Evolutionary conservation across 371 early-diverging fungal species (phyloP).

Genomic region (Syncephalastrum sp.): DNA sequence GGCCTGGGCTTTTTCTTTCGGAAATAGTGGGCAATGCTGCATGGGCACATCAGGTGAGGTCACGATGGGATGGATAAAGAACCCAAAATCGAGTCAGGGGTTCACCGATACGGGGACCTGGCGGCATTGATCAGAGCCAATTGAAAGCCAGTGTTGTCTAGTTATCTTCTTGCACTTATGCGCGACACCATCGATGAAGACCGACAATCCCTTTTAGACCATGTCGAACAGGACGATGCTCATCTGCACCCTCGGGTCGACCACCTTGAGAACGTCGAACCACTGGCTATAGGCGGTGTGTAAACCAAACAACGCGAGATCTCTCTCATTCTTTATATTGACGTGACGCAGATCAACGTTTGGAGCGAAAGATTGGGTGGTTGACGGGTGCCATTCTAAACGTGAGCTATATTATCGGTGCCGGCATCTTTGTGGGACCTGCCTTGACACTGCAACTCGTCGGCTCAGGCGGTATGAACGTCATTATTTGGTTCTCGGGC

Average conservation of each 20-base stretch:
- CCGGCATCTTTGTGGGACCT: slow-evolving; percentile 45
- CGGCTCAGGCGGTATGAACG: slow-evolving; percentile 45
- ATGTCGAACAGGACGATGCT: slow-evolving; percentile 1
- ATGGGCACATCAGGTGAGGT: too few species aligned
- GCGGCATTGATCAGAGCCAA: neutral
- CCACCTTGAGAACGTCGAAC: slow-evolving; percentile 33
- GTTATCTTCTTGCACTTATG: neutral
- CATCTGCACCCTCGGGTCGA: neutral
- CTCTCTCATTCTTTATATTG: neutral
- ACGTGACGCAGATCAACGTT: slow-evolving; percentile 30
- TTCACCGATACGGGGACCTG: neutral
- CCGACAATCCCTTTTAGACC: slow-evolving; percentile 2
- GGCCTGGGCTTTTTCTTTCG: too few species aligned
- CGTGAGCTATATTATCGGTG: slow-evolving; percentile 45
- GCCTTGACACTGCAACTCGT: slow-evolving; percentile 33
- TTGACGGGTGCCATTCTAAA: slow-evolving; percentile 40
- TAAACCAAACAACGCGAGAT: neutral
- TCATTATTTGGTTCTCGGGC: slow-evolving; percentile 37
- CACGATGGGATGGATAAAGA: too few species aligned
- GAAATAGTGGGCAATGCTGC: too few species aligned
- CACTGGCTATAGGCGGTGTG: slow-evolving; percentile 39
- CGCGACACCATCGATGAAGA: slow-evolving; percentile 4
- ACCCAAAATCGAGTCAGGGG: too few species aligned
- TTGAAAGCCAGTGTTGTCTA: neutral
- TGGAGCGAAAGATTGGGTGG: slow-evolving; percentile 44